These are phyloP conservation scores for Sphaerobolus stellatus DNA, from an alignment of 1,284 basidiomycete genomes.

Conservation along the genomic window DNA sequence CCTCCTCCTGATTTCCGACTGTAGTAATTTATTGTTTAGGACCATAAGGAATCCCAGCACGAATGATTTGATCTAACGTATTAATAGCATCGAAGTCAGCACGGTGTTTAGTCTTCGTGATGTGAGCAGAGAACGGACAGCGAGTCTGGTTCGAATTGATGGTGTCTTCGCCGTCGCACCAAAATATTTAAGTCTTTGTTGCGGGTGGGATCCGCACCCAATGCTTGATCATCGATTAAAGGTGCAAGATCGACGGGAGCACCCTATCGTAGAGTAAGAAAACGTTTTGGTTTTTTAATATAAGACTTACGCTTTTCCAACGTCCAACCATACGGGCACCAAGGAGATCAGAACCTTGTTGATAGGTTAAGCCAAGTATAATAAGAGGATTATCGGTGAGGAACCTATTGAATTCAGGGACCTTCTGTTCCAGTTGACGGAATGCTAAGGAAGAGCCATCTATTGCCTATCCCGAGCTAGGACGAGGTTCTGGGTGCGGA, in stretches of 20 bases:
- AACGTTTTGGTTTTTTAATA: neutral
- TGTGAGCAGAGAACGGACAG: conserved; percentile 6
- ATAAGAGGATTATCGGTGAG: conserved; percentile 6
- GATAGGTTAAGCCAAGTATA: neutral
- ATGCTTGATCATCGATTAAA: conserved; percentile 10
- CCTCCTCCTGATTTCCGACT: too few relatives aligned
- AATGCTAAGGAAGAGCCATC: neutral
- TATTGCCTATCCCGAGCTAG: conserved; percentile 14
- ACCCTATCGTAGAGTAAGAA: conserved; percentile 4
- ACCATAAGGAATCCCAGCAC: conserved; percentile 17
- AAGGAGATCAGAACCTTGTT: conserved; percentile 12
- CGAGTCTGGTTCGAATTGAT: neutral
- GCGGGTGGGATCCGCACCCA: conserved; percentile 12
- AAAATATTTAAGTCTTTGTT: conserved; percentile 21
- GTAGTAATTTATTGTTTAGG: too few relatives aligned
- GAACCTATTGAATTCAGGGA: conserved; percentile 13
- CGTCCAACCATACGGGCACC: conserved; percentile 22
- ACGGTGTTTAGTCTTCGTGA: conserved; percentile 9
- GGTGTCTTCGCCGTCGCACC: neutral
- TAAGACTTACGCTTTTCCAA: conserved; percentile 20
- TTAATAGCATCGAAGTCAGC: conserved; percentile 2
- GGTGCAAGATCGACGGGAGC: conserved; percentile 21
- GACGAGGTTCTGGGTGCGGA: too few relatives aligned
- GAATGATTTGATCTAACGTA: conserved; percentile 13
- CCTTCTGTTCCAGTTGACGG: conserved; percentile 5